A percentile compares a stretch with the other conserved stretches of the same genome.
These are phyloP conservation scores for Casuarina equisetifolia DNA, from an alignment of 306 rosid genomes.

Conservation along the genomic window DNA sequence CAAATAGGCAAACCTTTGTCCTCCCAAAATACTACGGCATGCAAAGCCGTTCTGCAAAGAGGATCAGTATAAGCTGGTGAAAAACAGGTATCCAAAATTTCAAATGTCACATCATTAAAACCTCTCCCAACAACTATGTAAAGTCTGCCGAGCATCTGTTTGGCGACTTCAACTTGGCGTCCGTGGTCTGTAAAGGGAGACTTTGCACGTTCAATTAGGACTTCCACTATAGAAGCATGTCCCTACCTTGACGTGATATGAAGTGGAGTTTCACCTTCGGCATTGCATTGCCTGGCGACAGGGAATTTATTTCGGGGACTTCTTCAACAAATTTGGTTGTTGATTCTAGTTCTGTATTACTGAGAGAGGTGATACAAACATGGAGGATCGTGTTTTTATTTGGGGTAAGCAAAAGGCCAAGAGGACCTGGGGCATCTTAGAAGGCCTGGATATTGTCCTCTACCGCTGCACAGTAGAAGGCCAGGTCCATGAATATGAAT, in stretches of 20 bases:
- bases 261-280: conserved; percentile 4
- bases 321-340: too few species aligned
- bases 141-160: neutral
- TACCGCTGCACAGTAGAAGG: neutral
- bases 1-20: neutral
- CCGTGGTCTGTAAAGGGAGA: neutral
- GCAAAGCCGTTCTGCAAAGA: too few species aligned
- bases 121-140: too few species aligned
- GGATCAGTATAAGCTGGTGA: too few species aligned
- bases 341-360: too few species aligned
- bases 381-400: neutral
- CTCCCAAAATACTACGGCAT: too few species aligned
- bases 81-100: too few species aligned
- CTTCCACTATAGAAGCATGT: neutral
- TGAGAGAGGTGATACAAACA: too few species aligned
- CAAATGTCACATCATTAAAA: too few species aligned
- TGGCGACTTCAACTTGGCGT: too few species aligned
- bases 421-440: neutral
- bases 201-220: neutral
- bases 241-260: conserved; percentile 10
- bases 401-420: neutral
- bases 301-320: neutral
- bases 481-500: neutral
- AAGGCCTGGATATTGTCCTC: neutral
- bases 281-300: neutral